phyloP scores from a whole-genome alignment of 768 basidiomycete genomes.

The Naganishia kalamii region DNA sequence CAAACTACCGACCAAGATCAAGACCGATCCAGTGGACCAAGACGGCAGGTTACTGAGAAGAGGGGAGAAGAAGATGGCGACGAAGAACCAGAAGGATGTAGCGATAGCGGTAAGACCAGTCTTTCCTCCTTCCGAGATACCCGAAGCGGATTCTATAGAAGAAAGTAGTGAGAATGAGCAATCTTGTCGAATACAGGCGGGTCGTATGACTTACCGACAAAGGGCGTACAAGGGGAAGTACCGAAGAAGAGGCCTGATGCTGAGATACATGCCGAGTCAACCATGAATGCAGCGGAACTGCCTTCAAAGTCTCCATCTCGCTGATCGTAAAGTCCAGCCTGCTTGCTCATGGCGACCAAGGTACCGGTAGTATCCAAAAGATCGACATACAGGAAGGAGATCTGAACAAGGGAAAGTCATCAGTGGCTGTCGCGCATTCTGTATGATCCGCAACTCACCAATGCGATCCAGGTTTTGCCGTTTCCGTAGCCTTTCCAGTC shows the following conservation, averaged over 20 bases:
- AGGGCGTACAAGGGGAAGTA: slow-evolving; percentile 36
- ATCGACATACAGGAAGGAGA: slow-evolving; percentile 86
- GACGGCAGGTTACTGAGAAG: slow-evolving; percentile 79
- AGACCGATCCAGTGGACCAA: slow-evolving; percentile 80
- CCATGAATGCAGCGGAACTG: slow-evolving; percentile 48
- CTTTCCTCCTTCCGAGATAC: slow-evolving; percentile 68
- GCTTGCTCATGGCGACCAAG: slow-evolving; percentile 83
- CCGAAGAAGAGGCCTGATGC: slow-evolving; percentile 38
- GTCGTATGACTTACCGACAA: slow-evolving; percentile 25
- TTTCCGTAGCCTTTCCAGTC: slow-evolving; percentile 50
- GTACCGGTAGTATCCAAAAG: slow-evolving; percentile 63
- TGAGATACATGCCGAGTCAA: slow-evolving; percentile 38
- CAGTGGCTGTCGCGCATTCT: background rate
- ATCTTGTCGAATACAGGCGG: background rate
- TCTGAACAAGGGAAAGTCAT: slow-evolving; percentile 23
- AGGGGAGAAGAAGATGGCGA: slow-evolving; percentile 80
- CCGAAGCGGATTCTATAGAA: slow-evolving; percentile 25
- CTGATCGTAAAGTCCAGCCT: slow-evolving; percentile 77
- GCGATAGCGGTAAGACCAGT: slow-evolving; percentile 74
- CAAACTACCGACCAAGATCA: slow-evolving; percentile 77
- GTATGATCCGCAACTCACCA: slow-evolving; percentile 44
- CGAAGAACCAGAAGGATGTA: slow-evolving; percentile 68
- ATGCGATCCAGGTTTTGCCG: slow-evolving; percentile 76
- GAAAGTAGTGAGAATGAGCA: background rate
- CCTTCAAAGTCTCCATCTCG: slow-evolving; percentile 81